Evolutionary conservation across 2,329 filamentous ascomycete genomes (phyloP).

Genomic region (Blastomyces parvus): DNA sequence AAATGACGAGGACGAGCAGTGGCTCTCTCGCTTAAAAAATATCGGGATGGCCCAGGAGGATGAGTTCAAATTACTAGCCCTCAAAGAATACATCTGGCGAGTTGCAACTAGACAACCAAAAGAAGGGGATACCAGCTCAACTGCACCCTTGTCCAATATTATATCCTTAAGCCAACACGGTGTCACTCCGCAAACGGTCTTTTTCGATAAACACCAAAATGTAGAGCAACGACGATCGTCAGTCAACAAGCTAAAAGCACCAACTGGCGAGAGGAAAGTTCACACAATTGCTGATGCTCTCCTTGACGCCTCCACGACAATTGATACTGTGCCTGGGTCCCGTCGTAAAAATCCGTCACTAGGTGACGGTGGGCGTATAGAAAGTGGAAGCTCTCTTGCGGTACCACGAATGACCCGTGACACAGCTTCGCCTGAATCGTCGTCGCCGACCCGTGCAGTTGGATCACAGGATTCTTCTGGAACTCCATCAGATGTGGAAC

Average conservation of each 20-base stretch:
- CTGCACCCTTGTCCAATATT: constrained; percentile 51
- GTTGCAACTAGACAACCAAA: constrained; percentile 62
- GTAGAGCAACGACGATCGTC: constrained; percentile 33
- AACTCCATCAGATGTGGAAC: constrained; percentile 28
- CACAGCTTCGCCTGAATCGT: constrained; percentile 28
- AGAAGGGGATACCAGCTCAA: constrained; percentile 34
- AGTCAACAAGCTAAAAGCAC: constrained; percentile 22
- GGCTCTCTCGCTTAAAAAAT: constrained; percentile 75
- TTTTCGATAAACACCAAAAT: constrained; percentile 70
- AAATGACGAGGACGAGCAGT: constrained; percentile 89
- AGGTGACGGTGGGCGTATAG: constrained; percentile 34
- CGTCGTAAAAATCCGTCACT: constrained; percentile 33
- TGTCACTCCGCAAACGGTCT: constrained; percentile 76
- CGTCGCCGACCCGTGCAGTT: constrained; percentile 27
- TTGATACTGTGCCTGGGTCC: constrained; percentile 54
- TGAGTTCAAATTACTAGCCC: constrained; percentile 75
- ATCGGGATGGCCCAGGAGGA: constrained; percentile 75
- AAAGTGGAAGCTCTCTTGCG: constrained; percentile 16
- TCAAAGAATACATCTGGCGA: constrained; percentile 87
- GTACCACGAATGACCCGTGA: constrained; percentile 19
- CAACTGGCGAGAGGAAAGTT: constrained; percentile 36
- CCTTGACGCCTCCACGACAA: constrained; percentile 81
- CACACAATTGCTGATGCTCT: constrained; percentile 86
- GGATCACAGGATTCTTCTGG: constrained; percentile 28
- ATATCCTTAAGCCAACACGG: constrained; percentile 65